Base-by-base conservation (phyloP, 768 basidiomycete genomes). In the Trametes villosa region DNA sequence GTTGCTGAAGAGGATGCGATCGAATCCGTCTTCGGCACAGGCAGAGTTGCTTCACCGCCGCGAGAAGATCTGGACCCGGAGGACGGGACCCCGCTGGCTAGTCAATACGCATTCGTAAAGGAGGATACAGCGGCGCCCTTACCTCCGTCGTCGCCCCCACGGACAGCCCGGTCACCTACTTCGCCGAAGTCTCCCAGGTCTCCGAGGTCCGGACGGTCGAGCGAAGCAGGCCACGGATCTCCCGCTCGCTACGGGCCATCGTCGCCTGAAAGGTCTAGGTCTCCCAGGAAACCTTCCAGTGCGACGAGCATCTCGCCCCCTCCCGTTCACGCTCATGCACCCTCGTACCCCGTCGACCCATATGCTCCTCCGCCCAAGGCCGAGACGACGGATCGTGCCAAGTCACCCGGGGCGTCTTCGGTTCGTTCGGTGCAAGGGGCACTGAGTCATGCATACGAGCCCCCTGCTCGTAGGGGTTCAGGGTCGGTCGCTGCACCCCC, bases 371-470 rank as follows among this genome's bases (percentile, higher is more conserved):
- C 59, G 15, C 45, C 59, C 2, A 61, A 36, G 26, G 41, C 53
- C 20, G 51, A 56, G 12, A 22, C 31, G n/a, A 36, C 52, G 9
- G 53, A 60, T 24, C 27, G 66, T 41, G 58, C 66, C 6, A 64
- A 60, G 44, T 67, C 66, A 18, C 66, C 66, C 3, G 57, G 63
- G 1, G 55, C 57, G 1, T 55, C 66, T 15, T 67, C 66, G 2
- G 27, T 67, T 9, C 66, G 61, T 18, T 67, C 66, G 4, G 26
- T 53, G 13, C 34, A 55, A 48, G 33, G 55, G 8, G 17, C 47
- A 22, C 12, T 52, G 46, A 44, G 27, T 36, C 60, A 54, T 3
- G 15, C 57, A 1, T 55, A 60, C 29, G 59, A 56, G 6, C 55
- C 47, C 12, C 36, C 36, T 12, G 47, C 53, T 18, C 34, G 52